Base-by-base conservation (phyloP, 2,329 filamentous ascomycete species). In the Aspergillus sp. region DNA sequence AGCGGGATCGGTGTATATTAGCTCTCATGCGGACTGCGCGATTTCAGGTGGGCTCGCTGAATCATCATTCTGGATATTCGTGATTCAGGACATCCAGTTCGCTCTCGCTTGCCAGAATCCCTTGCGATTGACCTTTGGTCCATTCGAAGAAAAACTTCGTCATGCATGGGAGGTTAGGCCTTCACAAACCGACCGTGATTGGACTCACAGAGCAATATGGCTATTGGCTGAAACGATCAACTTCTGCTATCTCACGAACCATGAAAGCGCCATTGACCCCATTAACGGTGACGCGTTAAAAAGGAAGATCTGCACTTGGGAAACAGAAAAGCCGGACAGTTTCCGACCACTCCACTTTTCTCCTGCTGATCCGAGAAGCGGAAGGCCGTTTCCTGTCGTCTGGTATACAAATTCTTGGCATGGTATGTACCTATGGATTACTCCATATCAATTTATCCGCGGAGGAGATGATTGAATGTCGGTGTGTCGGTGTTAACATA, bases 11-110 rank as follows among this genome's bases (percentile, higher is more conserved):
- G 62, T 65, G 8, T 65, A 64, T 39, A 59, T 65, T 39, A 59
- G 60, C 39, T 60, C 62, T 2, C 62, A 64, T 13, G 53, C 63
- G 2, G 61, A 61, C 43, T 64, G 59, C 34, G 61, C 60, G 2
- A 58, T 60, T 28, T 60, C 59, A 5, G 57, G 57, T 6, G 60
- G 60, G 6, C 58, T 65, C 12, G 57, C 61, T 1, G 61, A 62
- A 13, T 59, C 61, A 26, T 63, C 62, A 1, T 65, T 65, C 46
- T 65, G 62, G 62, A 53, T 61, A 8, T 65, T 62, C 37, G 60
- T 65, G 3, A 60, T 62, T 48, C 62, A 65, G 40, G 62, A 65
- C 43, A 62, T 65, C 13, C 61, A 64, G 34, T 62, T 61, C 45
- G 60, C 60, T 5, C 48, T 65, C 39, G 58, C 57, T 8, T 60